Evolutionary conservation across 495 filamentous ascomycete species (phyloP).

Genomic region (Talaromyces trachyspermus): DNA sequence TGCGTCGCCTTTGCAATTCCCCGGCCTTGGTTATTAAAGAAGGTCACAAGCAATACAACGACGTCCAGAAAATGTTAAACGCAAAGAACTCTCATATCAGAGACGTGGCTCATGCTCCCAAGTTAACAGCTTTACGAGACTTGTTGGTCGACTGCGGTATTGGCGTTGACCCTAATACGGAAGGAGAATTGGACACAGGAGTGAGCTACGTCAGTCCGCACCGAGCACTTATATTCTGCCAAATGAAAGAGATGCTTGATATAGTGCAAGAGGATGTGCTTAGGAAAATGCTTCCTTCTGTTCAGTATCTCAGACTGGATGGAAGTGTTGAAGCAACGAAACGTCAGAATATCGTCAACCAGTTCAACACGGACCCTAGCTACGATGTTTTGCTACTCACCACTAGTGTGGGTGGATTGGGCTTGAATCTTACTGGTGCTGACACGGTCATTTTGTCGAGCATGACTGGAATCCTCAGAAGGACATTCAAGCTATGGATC

Average conservation of each 20-base stretch:
- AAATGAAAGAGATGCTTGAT: conserved; percentile 99
- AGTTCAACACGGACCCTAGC: conserved; percentile 94
- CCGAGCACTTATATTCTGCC: conserved; percentile 93
- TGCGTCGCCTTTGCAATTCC: conserved; percentile 98
- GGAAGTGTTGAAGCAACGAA: conserved; percentile 82
- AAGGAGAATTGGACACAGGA: conserved; percentile 55
- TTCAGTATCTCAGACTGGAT: conserved; percentile 85
- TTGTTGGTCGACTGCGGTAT: conserved; percentile 94
- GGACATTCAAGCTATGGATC: conserved; percentile 98
- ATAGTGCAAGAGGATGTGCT: conserved; percentile 93
- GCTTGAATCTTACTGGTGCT: conserved; percentile 91
- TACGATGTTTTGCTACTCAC: conserved; percentile 91
- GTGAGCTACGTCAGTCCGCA: conserved; percentile 85
- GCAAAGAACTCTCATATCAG: conserved; percentile 65
- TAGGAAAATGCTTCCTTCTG: conserved; percentile 73
- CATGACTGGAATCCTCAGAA: conserved; percentile 99
- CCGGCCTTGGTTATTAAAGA: conserved; percentile 93
- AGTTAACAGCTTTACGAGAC: conserved; percentile 81
- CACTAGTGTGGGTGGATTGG: conserved; percentile 88
- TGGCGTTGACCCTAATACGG: conserved; percentile 52
- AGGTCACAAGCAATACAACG: conserved; percentile 81
- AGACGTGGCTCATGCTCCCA: conserved; percentile 84
- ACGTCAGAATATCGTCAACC: conserved; percentile 94
- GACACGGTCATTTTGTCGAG: conserved; percentile 99
- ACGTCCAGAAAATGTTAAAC: conserved; percentile 65